Percentiles rank a stretch among this genome's conserved stretches.
Evolutionary conservation across 768 basidiomycete species (phyloP).

Genomic region (Amanita rubescens): DNA sequence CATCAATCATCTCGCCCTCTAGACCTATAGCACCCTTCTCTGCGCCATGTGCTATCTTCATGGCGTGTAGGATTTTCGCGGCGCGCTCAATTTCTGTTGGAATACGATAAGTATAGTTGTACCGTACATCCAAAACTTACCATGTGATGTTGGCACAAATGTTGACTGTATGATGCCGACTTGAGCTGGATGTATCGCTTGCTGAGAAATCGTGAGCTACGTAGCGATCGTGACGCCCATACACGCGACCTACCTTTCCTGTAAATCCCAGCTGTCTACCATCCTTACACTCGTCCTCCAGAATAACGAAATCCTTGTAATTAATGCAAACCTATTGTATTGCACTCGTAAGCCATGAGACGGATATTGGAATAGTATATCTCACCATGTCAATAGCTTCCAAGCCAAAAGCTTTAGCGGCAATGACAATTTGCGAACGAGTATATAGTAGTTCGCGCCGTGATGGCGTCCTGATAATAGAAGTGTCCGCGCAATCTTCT

Average conservation of each 20-base stretch:
- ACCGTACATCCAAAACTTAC: constrained; percentile 25
- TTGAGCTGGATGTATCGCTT: constrained; percentile 92
- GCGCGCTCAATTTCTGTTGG: constrained; percentile 69
- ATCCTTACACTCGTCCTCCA: constrained; percentile 72
- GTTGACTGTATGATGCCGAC: constrained; percentile 69
- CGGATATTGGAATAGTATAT: not conserved
- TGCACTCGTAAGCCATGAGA: not conserved
- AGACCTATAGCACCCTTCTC: constrained; percentile 68
- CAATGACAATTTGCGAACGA: constrained; percentile 73
- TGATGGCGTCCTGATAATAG: constrained; percentile 67
- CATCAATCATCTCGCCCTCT: constrained; percentile 84
- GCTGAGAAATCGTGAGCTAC: constrained; percentile 35
- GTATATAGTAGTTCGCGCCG: constrained; percentile 77
- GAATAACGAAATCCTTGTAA: constrained; percentile 63
- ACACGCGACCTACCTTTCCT: constrained; percentile 57
- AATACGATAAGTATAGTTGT: not conserved
- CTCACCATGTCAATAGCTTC: constrained; percentile 87
- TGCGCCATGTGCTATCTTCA: constrained; percentile 49
- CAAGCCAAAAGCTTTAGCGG: constrained; percentile 77
- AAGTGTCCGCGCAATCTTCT: constrained; percentile 84
- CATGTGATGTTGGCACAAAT: constrained; percentile 68
- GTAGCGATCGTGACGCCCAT: not conserved
- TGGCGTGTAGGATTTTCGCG: constrained; percentile 57
- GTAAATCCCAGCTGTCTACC: constrained; percentile 80
- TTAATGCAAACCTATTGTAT: constrained; percentile 71